phyloP scores from a whole-genome alignment of 768 basidiomycete genomes.

The Lentinula boryana region DNA sequence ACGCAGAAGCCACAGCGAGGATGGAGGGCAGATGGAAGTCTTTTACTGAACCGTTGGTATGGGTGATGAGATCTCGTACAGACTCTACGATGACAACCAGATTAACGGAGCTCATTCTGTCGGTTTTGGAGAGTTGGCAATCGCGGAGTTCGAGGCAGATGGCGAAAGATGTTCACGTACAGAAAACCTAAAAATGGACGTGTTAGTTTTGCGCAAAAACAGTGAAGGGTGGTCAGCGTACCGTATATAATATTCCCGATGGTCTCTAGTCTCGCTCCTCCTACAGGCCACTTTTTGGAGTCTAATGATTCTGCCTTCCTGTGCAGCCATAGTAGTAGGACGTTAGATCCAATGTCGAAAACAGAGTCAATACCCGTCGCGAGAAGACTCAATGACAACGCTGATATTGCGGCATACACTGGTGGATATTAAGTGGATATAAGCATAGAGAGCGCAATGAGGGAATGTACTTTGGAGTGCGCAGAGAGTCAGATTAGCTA shows the following conservation, averaged over 20 bases:
- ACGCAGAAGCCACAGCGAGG: conserved; percentile 75
- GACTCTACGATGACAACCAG: conserved; percentile 89
- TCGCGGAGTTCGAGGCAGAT: neutral
- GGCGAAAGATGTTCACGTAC: conserved; percentile 20
- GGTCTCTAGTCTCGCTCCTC: conserved; percentile 82
- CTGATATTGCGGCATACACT: conserved; percentile 93
- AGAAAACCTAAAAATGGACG: conserved; percentile 25
- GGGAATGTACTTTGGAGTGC: conserved; percentile 55
- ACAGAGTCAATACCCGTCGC: conserved; percentile 88
- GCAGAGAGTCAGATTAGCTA: conserved; percentile 68
- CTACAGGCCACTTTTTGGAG: conserved; percentile 84
- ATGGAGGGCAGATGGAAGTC: conserved; percentile 78
- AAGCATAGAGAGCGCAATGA: conserved; percentile 2
- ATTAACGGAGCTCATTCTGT: conserved; percentile 88
- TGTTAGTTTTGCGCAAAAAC: neutral
- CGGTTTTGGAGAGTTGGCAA: neutral
- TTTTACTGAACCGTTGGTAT: conserved; percentile 44
- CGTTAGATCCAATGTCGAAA: conserved; percentile 78
- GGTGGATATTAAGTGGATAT: conserved; percentile 5
- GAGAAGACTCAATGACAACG: conserved; percentile 79
- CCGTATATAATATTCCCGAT: conserved; percentile 88
- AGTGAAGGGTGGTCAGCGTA: neutral
- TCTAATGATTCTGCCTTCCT: conserved; percentile 67
- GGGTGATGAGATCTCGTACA: conserved; percentile 57
- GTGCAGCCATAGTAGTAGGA: conserved; percentile 75